phyloP scores from a whole-genome alignment of 2,329 filamentous ascomycete genomes.

The Ceratocystis ficicola region DNA sequence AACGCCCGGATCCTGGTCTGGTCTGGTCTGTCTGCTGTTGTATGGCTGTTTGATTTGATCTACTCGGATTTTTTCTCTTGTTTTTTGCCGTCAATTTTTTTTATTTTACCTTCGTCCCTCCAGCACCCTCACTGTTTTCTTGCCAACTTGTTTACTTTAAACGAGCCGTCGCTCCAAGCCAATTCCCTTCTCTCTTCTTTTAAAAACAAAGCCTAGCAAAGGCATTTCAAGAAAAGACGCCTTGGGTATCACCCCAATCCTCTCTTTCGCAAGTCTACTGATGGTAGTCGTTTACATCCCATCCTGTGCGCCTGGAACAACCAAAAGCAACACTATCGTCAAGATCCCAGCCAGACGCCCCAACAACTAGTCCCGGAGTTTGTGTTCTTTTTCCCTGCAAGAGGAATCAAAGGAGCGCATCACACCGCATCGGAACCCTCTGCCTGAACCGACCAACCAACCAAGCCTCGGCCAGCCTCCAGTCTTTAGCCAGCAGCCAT shows the following conservation, averaged over 20 bases:
- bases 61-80: not conserved
- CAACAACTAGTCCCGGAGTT: not conserved
- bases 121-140: not conserved
- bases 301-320: not conserved
- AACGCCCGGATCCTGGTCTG: not conserved
- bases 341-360: not conserved
- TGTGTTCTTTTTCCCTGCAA: not conserved
- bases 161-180: not conserved
- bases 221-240: not conserved
- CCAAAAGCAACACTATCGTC: not conserved
- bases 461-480: not conserved
- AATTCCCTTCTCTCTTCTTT: not conserved
- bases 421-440: slow-evolving; percentile 8
- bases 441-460: not conserved
- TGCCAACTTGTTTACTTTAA: not conserved
- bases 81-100: not conserved
- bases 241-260: not conserved
- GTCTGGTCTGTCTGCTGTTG: too few relatives aligned
- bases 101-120: not conserved
- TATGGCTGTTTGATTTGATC: slow-evolving; percentile 1
- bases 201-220: not conserved
- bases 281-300: too few relatives aligned
- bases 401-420: slow-evolving; percentile 8
- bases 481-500: too few relatives aligned
- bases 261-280: not conserved